Evolutionary conservation across 768 basidiomycete species (phyloP), one percentile per base, ranked within the genome.

Genomic region (Leccinum boreale): DNA sequence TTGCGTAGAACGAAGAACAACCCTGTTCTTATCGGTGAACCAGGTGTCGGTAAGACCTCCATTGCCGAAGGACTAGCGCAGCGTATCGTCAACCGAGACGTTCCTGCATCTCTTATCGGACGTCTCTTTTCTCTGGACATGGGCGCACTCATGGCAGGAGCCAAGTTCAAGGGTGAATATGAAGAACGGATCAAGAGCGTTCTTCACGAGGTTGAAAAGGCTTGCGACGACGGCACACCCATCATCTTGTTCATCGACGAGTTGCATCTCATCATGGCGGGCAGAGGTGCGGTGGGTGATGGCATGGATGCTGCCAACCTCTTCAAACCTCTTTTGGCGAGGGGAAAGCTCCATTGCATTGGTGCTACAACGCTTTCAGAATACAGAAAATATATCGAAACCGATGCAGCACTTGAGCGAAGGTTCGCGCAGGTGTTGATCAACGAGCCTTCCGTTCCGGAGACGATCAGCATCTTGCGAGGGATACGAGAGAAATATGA

Each of bases 241-340:
- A 82, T 98, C 65, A 92, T 98, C 60, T 84, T 99, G 36, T 98
- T 98, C 80, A 85, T 98, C 63, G 95, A 99, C 65, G 96, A 98
- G 70, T 72, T 93, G 24, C 94, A 98, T 70, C 86, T 97, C 44
- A 88, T 98, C 74, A 94, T 97, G 91, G 87, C 92, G 3, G 92
- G 91, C 4, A 81, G 86, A 52, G 92, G 92, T 17, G 76, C 83
- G 2, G 86, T 89, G 68, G 90, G 91, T 29, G 89, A 88, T 15
- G 92, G 94, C 31, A 94, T 97, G 92, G 94, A 97, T 66, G 95
- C 94, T 1, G 89, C 84, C 8, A 95, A 94, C 72, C 75, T 96
- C 23, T 89, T 96, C 76, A 97, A 97, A 71, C 96, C 96, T 5
- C 80, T 93, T 59, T 80, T 98, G 21, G 92, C 93, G 23, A 87